Conservation (phyloP, 352 stramenopile species). For the Pelagophyceae sp. region DNA sequence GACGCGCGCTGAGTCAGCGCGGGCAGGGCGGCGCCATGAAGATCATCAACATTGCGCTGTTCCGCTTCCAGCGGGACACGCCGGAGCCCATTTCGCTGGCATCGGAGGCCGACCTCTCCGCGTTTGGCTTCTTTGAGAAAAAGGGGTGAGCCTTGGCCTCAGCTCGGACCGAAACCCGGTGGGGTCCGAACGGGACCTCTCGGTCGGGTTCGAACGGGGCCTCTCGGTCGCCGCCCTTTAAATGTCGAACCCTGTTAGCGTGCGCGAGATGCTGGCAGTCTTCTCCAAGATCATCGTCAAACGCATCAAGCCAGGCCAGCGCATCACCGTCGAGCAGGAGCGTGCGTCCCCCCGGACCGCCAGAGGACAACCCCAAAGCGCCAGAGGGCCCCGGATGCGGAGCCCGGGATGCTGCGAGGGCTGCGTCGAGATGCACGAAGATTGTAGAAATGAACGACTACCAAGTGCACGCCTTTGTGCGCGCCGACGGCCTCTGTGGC, state of each 20-base stretch:
- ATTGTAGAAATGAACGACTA: conserved; percentile 66
- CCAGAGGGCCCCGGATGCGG: too few relatives aligned
- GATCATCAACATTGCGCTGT: conserved; percentile 59
- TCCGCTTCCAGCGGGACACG: conserved; percentile 46
- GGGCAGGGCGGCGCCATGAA: conserved; percentile 45
- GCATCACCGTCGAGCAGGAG: conserved; percentile 95
- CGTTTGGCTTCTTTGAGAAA: conserved; percentile 70
- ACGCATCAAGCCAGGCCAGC: conserved; percentile 83
- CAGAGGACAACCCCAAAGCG: conserved; percentile 11
- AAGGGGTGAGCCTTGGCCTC: background rate
- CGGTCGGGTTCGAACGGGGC: too few relatives aligned
- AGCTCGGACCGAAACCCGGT: background rate
- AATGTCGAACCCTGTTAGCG: conserved; percentile 39
- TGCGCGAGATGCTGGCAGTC: conserved; percentile 97
- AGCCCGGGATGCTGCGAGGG: too few relatives aligned
- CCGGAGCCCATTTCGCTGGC: conserved; percentile 55
- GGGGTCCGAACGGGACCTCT: conserved; percentile 1
- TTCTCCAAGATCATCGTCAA: conserved; percentile 98
- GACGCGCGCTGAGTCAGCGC: background rate
- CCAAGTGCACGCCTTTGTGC: conserved; percentile 95
- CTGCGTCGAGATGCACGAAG: too few relatives aligned
- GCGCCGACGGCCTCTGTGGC: conserved; percentile 86
- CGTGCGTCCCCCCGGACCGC: conserved; percentile 22
- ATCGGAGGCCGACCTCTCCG: conserved; percentile 55
- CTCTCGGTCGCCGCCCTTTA: too few relatives aligned